phyloP scores from a whole-genome alignment of 257 asterid genomes.

The Ajuga chamaepitys region DNA sequence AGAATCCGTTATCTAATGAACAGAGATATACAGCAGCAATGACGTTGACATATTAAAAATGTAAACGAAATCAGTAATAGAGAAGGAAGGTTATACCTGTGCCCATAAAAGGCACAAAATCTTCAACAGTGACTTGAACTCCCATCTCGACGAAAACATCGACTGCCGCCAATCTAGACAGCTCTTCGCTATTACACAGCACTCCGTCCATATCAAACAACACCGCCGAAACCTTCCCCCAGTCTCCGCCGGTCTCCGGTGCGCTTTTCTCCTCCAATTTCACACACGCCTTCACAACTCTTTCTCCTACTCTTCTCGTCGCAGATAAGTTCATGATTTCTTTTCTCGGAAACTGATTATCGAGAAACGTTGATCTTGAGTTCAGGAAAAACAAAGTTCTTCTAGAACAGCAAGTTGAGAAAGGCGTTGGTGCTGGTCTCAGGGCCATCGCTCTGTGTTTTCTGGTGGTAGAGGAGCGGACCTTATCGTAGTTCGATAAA shows the following conservation, averaged over 20 bases:
- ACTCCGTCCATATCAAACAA: slow-evolving; percentile 98
- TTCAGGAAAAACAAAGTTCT: slow-evolving; percentile 25
- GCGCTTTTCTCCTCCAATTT: slow-evolving; percentile 54
- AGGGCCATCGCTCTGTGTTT: slow-evolving; percentile 41
- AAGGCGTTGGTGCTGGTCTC: slow-evolving; percentile 30
- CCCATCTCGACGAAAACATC: slow-evolving; percentile 95
- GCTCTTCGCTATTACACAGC: slow-evolving; percentile 87
- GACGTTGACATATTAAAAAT: not conserved
- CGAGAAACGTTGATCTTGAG: slow-evolving; percentile 28
- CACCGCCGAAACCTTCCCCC: slow-evolving; percentile 95
- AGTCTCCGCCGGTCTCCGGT: slow-evolving; percentile 33
- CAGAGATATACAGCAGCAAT: too few species aligned
- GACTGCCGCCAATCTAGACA: slow-evolving; percentile 85
- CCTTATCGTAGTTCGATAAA: not conserved
- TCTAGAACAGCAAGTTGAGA: slow-evolving; percentile 32
- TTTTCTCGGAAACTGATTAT: slow-evolving; percentile 17
- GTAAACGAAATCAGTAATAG: not conserved
- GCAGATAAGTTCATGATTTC: slow-evolving; percentile 17
- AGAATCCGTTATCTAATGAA: too few species aligned
- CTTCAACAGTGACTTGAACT: slow-evolving; percentile 67
- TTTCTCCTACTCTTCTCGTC: slow-evolving; percentile 16
- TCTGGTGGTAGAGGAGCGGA: not conserved
- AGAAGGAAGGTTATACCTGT: slow-evolving; percentile 42
- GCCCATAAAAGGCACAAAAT: slow-evolving; percentile 93
- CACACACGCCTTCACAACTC: slow-evolving; percentile 44